phyloP scores from a whole-genome alignment of 2,329 filamentous ascomycete species.

The Magnaporthiopsis rhizophila region DNA sequence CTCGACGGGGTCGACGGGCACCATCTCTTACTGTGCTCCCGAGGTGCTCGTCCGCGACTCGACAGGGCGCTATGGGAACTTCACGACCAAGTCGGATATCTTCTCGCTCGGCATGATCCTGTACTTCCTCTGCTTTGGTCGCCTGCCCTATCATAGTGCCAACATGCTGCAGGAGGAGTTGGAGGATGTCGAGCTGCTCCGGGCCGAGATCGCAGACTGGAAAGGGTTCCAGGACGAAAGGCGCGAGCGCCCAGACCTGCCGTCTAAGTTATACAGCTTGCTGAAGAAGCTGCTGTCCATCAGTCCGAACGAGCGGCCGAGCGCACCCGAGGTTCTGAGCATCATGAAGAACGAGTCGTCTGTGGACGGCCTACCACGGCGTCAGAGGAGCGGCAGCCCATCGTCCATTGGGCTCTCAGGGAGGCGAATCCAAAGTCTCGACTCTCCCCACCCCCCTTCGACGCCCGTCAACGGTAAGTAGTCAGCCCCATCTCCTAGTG shows the following conservation, averaged over 20 bases:
- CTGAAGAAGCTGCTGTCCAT: conserved; percentile 74
- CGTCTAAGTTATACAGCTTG: conserved; percentile 76
- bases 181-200: conserved; percentile 79
- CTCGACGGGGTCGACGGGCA: conserved; percentile 88
- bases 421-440: conserved; percentile 45
- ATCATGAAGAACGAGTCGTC: conserved; percentile 64
- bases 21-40: conserved; percentile 94
- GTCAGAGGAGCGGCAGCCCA: conserved; percentile 26
- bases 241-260: conserved; percentile 70
- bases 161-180: conserved; percentile 84
- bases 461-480: conserved; percentile 30
- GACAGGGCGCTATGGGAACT: conserved; percentile 75
- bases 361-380: conserved; percentile 32
- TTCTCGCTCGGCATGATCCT: conserved; percentile 98
- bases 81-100: conserved; percentile 95
- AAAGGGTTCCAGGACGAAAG: conserved; percentile 74
- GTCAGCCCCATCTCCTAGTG: not conserved
- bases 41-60: conserved; percentile 72
- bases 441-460: conserved; percentile 42
- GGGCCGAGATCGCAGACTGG: conserved; percentile 82
- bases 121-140: conserved; percentile 94
- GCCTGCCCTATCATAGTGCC: conserved; percentile 75
- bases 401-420: conserved; percentile 29
- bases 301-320: conserved; percentile 68
- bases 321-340: conserved; percentile 74